phyloP scores from a whole-genome alignment of 352 stramenopile genomes.

The Globisporangium middletonii region DNA sequence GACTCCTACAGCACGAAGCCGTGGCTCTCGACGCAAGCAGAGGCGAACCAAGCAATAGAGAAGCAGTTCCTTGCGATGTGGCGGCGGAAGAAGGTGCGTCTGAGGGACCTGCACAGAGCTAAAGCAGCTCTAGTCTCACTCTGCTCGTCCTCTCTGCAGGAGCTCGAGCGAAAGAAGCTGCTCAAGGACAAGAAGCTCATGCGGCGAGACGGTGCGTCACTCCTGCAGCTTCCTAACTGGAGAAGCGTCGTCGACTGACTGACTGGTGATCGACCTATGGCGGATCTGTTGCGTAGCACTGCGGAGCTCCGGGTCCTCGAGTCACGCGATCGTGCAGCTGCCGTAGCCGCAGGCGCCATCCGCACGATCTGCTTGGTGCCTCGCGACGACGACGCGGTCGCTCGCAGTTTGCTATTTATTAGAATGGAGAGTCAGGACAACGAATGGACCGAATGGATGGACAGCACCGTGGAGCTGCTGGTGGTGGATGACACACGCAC shows the following conservation, averaged over 20 bases:
- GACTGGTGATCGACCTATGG: not conserved
- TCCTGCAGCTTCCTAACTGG: not conserved
- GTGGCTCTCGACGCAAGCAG: conserved; percentile 48
- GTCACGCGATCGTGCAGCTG: conserved; percentile 1
- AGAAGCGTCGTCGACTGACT: not conserved
- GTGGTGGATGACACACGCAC: no score
- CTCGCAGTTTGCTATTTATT: not conserved
- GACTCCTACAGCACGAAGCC: conserved; percentile 53
- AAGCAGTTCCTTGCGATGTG: conserved; percentile 57
- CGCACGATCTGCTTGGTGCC: no score
- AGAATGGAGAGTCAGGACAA: no score
- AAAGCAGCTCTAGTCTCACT: not conserved
- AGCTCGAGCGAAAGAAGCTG: conserved; percentile 64
- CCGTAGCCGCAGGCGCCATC: not conserved
- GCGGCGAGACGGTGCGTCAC: conserved; percentile 43
- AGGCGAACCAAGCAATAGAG: conserved; percentile 37
- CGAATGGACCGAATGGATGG: no score
- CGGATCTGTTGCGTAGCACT: not conserved
- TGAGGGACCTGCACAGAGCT: conserved; percentile 40
- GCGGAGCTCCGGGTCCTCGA: not conserved
- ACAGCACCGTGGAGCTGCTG: no score
- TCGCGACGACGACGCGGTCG: not conserved
- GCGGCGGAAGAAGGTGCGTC: conserved; percentile 57
- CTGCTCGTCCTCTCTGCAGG: conserved; percentile 18
- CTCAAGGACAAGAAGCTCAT: conserved; percentile 68